phyloP scores from a whole-genome alignment of 176 grass and related monocot genomes.

The Chrysopogon serrulatus region DNA sequence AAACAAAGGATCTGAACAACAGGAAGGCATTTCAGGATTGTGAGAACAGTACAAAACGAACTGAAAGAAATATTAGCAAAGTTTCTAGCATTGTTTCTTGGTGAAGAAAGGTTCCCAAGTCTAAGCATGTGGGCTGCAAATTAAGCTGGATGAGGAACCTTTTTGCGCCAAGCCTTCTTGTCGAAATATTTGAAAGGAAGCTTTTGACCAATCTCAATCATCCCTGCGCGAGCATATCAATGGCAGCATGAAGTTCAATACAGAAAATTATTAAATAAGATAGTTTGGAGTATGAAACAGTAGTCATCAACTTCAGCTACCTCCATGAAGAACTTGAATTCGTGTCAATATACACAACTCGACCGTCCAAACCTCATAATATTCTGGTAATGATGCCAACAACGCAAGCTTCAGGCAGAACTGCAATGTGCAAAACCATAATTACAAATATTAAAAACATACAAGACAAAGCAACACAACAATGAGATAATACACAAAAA shows the following conservation, averaged over 20 bases:
- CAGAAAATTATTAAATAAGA: background rate
- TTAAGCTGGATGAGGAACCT: slow-evolving; percentile 39
- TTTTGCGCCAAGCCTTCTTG: slow-evolving; percentile 82
- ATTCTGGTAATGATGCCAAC: slow-evolving; percentile 72
- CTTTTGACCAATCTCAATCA: slow-evolving; percentile 90
- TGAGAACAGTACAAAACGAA: background rate
- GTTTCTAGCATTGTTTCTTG: background rate
- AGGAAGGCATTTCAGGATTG: background rate
- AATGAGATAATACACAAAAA: background rate
- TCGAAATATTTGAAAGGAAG: slow-evolving; percentile 87
- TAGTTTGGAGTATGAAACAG: background rate
- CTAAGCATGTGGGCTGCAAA: background rate
- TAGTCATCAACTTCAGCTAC: slow-evolving; percentile 33
- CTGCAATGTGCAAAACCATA: slow-evolving; percentile 31
- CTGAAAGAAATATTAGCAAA: background rate
- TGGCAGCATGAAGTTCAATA: slow-evolving; percentile 4
- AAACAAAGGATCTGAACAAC: slow-evolving; percentile 9
- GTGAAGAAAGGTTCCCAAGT: background rate
- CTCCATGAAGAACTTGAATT: slow-evolving; percentile 93
- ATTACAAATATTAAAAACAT: background rate
- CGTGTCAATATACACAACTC: slow-evolving; percentile 82
- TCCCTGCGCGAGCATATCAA: slow-evolving; percentile 53
- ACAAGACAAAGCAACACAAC: background rate
- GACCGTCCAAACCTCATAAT: slow-evolving; percentile 76
- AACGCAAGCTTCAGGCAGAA: slow-evolving; percentile 90